A percentile compares a stretch with the other conserved stretches of the same genome.
Evolutionary conservation across 768 basidiomycete species (phyloP).

Genomic region (Porphyrellus cyaneotinctus): DNA sequence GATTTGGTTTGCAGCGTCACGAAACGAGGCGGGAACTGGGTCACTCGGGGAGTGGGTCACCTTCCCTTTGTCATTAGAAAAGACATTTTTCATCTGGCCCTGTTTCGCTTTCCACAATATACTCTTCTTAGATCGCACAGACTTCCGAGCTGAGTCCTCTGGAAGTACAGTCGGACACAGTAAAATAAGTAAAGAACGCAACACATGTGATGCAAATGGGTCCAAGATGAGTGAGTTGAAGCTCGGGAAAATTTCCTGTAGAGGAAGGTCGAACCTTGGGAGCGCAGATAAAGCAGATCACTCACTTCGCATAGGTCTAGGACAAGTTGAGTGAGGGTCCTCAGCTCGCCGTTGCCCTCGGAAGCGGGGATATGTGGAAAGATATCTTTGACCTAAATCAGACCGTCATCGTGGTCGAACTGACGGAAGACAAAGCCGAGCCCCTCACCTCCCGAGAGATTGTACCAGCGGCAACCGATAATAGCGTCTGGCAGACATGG

Average conservation of each 20-base stretch:
- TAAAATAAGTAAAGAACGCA: conserved; percentile 74
- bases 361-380: conserved; percentile 45
- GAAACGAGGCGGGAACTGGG: conserved; percentile 47
- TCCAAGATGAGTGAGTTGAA: conserved; percentile 70
- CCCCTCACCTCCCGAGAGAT: conserved; percentile 61
- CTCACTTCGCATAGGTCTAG: conserved; percentile 62
- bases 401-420: neutral
- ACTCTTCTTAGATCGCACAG: conserved; percentile 81
- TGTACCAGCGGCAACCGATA: conserved; percentile 62
- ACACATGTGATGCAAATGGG: conserved; percentile 86
- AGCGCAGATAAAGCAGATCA: conserved; percentile 5
- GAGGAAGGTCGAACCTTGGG: conserved; percentile 15
- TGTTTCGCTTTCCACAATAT: conserved; percentile 78
- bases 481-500: conserved; percentile 90
- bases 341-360: conserved; percentile 60
- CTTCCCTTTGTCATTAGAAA: conserved; percentile 44
- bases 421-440: neutral
- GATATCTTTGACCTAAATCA: conserved; percentile 48
- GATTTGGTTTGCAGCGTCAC: conserved; percentile 39
- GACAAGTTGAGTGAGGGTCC: conserved; percentile 58
- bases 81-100: conserved; percentile 77
- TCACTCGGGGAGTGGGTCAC: conserved; percentile 25
- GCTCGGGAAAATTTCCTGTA: conserved; percentile 65
- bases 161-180: conserved; percentile 59
- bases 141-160: conserved; percentile 35